Percentiles rank a stretch among this genome's conserved stretches.
Evolutionary conservation across 2,329 filamentous ascomycete genomes (phyloP).

Genomic region (Sarocladiaceae sp.): DNA sequence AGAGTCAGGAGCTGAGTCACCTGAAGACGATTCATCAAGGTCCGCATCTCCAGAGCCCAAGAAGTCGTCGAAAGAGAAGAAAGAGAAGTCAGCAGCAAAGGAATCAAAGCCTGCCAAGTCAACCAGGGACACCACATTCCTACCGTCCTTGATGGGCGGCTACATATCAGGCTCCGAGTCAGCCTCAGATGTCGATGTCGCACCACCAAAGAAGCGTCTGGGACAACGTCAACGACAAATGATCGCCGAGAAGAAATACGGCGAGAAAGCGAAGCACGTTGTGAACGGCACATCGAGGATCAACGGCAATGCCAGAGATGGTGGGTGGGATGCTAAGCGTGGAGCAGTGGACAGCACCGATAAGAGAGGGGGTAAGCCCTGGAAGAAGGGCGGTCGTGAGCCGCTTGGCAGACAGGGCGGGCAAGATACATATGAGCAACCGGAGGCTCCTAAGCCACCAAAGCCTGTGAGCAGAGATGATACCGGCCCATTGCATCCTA

Average conservation of each 20-base stretch:
- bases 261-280: conserved; percentile 64
- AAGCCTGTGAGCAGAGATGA: conserved; percentile 40
- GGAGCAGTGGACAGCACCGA: conserved; percentile 47
- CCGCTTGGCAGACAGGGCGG: not conserved
- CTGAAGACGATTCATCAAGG: conserved; percentile 18
- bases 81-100: conserved; percentile 17
- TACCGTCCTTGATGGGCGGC: conserved; percentile 73
- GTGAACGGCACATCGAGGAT: conserved; percentile 36
- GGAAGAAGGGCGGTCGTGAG: conserved; percentile 44
- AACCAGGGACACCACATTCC: conserved; percentile 52
- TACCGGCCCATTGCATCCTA: conserved; percentile 56
- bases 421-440: conserved; percentile 16
- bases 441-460: conserved; percentile 16
- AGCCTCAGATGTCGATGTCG: conserved; percentile 62
- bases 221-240: conserved; percentile 75
- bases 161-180: conserved; percentile 75
- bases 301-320: conserved; percentile 32
- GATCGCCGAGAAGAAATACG: conserved; percentile 79
- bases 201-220: conserved; percentile 64
- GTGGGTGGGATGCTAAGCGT: conserved; percentile 54
- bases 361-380: conserved; percentile 36
- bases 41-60: conserved; percentile 27
- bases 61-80: conserved; percentile 17
- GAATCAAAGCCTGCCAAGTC: conserved; percentile 14
- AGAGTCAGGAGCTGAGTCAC: conserved; percentile 16